Evolutionary conservation across 805 yeast species (phyloP).

Genomic region (Yarrowia sp.): DNA sequence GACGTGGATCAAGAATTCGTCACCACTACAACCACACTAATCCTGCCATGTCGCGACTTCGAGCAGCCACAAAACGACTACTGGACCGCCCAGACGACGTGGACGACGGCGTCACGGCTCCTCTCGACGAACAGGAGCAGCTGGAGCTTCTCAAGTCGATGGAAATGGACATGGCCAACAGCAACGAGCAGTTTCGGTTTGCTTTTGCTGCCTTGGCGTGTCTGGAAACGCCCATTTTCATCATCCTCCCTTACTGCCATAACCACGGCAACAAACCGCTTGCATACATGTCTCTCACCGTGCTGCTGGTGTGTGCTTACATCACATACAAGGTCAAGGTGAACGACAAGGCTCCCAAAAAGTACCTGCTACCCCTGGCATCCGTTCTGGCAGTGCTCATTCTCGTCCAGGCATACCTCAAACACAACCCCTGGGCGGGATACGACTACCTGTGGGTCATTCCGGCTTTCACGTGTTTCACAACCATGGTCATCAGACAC

Average conservation of each 20-base stretch:
- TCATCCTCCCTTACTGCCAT: constrained; percentile 45
- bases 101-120: constrained; percentile 39
- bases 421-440: constrained; percentile 45
- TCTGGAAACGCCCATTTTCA: constrained; percentile 49
- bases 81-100: constrained; percentile 40
- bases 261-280: constrained; percentile 43
- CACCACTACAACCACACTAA: no score
- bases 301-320: constrained; percentile 45
- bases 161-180: constrained; percentile 44
- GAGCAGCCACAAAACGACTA: constrained; percentile 42
- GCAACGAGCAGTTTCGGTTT: constrained; percentile 42
- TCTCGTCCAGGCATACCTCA: constrained; percentile 43
- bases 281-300: constrained; percentile 46
- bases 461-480: constrained; percentile 45
- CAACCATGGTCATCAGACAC: constrained; percentile 43
- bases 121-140: constrained; percentile 46
- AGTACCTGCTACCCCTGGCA: constrained; percentile 40
- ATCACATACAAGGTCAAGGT: constrained; percentile 42
- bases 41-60: constrained; percentile 43
- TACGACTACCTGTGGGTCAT: constrained; percentile 49
- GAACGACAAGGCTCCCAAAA: constrained; percentile 33
- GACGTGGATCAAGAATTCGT: no score
- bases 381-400: constrained; percentile 44
- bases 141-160: constrained; percentile 46
- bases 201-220: constrained; percentile 46